These are phyloP conservation scores for Oryza glumipatula DNA, from an alignment of 176 grass and related monocot species.

Conservation along the genomic window DNA sequence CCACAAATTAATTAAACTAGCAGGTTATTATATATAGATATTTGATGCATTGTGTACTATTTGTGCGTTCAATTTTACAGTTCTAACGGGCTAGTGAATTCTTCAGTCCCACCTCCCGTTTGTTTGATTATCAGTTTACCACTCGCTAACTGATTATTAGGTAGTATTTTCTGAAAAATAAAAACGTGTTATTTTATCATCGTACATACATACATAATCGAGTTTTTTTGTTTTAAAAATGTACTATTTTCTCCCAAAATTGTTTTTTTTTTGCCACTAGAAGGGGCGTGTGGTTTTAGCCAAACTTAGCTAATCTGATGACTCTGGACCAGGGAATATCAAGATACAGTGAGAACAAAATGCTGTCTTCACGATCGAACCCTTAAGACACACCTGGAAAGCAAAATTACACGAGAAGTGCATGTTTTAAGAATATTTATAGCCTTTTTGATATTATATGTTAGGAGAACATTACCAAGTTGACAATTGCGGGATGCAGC, in stretches of 20 bases:
- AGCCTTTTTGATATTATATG: slow-evolving; percentile 33
- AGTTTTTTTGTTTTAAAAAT: not conserved
- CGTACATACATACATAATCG: not conserved
- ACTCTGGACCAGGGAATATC: slow-evolving; percentile 6
- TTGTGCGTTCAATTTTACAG: not conserved
- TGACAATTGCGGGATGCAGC: slow-evolving; percentile 40
- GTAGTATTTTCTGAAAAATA: not conserved
- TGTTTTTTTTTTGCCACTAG: not conserved
- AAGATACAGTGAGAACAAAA: slow-evolving; percentile 30
- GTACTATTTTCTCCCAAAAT: not conserved
- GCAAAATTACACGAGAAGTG: slow-evolving; percentile 29
- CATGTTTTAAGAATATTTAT: slow-evolving; percentile 31
- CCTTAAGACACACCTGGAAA: slow-evolving; percentile 32
- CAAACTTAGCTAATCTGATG: not conserved
- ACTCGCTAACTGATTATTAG: not conserved
- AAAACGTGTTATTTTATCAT: not conserved
- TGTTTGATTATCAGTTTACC: not conserved
- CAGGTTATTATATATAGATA: not conserved
- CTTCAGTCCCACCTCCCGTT: not conserved
- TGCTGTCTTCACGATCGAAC: slow-evolving; percentile 25
- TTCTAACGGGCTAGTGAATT: not conserved
- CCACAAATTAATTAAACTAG: not conserved
- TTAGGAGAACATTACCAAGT: slow-evolving; percentile 42
- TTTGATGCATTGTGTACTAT: not conserved
- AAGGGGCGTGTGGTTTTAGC: slow-evolving; percentile 3